A percentile compares a stretch with the other conserved stretches of the same genome.
Conservation (phyloP, 306 rosid species). For the Spatholobus suberectus region DNA sequence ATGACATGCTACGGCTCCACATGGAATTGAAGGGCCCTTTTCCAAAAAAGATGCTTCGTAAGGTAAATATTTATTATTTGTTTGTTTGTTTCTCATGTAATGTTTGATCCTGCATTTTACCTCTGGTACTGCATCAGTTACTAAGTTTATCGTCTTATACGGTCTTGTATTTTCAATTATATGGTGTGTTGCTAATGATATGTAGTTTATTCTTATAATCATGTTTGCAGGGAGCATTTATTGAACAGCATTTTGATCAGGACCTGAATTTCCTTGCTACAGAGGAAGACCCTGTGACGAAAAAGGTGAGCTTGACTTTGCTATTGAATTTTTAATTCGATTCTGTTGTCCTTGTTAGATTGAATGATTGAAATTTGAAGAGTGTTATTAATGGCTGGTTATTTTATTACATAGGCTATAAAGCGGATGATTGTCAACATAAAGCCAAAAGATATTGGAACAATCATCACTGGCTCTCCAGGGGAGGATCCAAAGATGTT, state of each 20-base stretch:
- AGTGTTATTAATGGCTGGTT: background rate
- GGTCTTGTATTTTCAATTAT: background rate
- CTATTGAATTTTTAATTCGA: background rate
- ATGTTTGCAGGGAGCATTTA: slow-evolving; percentile 69
- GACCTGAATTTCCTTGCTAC: slow-evolving; percentile 84
- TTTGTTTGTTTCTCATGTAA: background rate
- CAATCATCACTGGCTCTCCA: slow-evolving; percentile 63
- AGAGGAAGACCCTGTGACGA: slow-evolving; percentile 83
- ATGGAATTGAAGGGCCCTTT: slow-evolving; percentile 88
- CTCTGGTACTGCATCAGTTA: background rate
- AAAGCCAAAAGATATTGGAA: slow-evolving; percentile 77
- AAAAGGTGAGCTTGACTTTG: slow-evolving; percentile 53
- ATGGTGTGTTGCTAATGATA: background rate
- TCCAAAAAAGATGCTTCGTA: slow-evolving; percentile 86
- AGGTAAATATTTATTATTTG: slow-evolving; percentile 44
- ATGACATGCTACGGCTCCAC: slow-evolving; percentile 84
- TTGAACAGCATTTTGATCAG: slow-evolving; percentile 75
- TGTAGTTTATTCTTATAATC: background rate
- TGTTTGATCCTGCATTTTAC: background rate
- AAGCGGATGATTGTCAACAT: slow-evolving; percentile 74
- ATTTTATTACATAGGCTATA: slow-evolving; percentile 52
- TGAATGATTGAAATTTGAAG: background rate
- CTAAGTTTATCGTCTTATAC: background rate
- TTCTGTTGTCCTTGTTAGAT: background rate
- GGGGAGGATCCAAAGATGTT: slow-evolving; percentile 87